Evolutionary conservation across 2,329 filamentous ascomycete species (phyloP), one percentile per base, ranked within the genome.

Genomic region (Cryphonectria parasitica): DNA sequence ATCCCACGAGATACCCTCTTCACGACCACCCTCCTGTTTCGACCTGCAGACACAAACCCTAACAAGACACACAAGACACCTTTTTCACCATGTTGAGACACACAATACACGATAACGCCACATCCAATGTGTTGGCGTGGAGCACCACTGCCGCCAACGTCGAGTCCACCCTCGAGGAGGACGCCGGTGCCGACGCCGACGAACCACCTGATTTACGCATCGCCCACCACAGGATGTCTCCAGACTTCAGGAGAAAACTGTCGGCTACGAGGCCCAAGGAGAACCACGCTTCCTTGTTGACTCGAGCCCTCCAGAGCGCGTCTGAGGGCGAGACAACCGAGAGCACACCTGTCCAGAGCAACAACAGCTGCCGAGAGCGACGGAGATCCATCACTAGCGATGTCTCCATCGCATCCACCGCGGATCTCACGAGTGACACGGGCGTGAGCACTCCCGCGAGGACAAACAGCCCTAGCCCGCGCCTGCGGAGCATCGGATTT

Each of bases 381-480:
- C 83, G 86, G 75, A 85, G 89, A 71, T 95, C 92, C 72, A 90
- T 91, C 76, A 91, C 90, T 79, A 97, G 93, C 84, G 95, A 91
- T 77, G 84, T 90, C 75, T 97, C 94, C 82, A 82, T 91, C 71
- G 87, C 92, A 62, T 97, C 95, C 1, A 97, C 94, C 3, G 92
- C 92, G 52, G 95, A 98, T 74, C 86, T 98, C 70, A 98, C 94
- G n/a, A 98, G 95, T 80, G 96, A 98, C 77, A 96, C 93, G 70
- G 95, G 93, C 71, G 83, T 97, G 71, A 97, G 95, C 25, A 98
- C 94, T 77, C 94, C 95, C 58, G 92, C 93, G n/a, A 87, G 94
- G 69, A 93, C 93, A 49, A 94, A 89, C 79, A 95, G 94, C 0
- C 94, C 95, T 0, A 98, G 95, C 77, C 95, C 96, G 25, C 94